These are phyloP conservation scores for Amanita pseudoporphyria DNA, from an alignment of 768 basidiomycete species.

Conservation along the genomic window DNA sequence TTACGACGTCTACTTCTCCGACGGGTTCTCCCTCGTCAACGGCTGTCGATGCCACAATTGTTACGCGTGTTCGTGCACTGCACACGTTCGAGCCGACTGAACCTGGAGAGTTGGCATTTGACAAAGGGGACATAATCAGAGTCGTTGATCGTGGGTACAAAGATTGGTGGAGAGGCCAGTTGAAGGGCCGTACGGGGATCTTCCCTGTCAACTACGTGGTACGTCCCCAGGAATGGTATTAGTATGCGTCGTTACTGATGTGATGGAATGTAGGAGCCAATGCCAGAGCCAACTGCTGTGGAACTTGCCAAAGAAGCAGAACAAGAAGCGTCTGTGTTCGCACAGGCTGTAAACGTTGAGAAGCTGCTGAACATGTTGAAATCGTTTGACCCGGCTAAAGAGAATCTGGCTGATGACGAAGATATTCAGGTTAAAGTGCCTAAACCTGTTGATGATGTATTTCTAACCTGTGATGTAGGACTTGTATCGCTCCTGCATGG, in stretches of 20 bases:
- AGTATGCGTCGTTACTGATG: not conserved
- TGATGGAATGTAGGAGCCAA: constrained; percentile 46
- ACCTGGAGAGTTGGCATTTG: constrained; percentile 83
- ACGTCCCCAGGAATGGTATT: constrained; percentile 17
- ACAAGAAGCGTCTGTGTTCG: constrained; percentile 81
- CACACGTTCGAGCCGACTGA: constrained; percentile 86
- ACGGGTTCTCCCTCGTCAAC: constrained; percentile 13
- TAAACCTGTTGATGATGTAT: constrained; percentile 3
- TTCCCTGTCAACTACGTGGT: constrained; percentile 98
- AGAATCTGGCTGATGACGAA: constrained; percentile 84
- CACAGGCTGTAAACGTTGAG: constrained; percentile 81
- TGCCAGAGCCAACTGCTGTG: constrained; percentile 72
- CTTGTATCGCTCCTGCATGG: constrained; percentile 84
- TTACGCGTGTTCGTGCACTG: constrained; percentile 81
- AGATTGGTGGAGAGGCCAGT: constrained; percentile 95
- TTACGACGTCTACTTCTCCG: constrained; percentile 11
- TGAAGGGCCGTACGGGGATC: constrained; percentile 85
- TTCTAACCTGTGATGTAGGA: constrained; percentile 37
- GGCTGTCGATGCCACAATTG: constrained; percentile 26
- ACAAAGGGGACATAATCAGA: constrained; percentile 89
- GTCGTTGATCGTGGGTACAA: constrained; percentile 91
- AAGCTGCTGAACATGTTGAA: constrained; percentile 67
- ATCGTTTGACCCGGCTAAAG: constrained; percentile 61
- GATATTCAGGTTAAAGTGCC: constrained; percentile 62
- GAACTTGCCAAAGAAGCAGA: constrained; percentile 79